Evolutionary conservation across 2,329 filamentous ascomycete genomes (phyloP).

Genomic region (Penicillium sp.): DNA sequence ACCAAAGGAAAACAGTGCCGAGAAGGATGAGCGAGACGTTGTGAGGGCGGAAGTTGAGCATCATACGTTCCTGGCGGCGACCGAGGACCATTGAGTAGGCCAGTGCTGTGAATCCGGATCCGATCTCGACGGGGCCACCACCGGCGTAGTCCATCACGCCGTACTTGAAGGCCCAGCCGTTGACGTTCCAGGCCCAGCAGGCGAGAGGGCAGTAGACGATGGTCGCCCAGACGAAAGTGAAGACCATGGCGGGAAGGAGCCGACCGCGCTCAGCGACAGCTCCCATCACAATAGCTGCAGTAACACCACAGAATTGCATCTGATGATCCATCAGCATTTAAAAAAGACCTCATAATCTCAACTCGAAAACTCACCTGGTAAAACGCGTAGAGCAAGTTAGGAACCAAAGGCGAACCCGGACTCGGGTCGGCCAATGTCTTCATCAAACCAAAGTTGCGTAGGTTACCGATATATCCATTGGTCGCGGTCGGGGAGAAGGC

Average conservation of each 20-base stretch:
- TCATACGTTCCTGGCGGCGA: conserved; percentile 97
- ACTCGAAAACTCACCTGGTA: conserved; percentile 67
- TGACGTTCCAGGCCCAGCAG: conserved; percentile 95
- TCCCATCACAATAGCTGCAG: conserved; percentile 86
- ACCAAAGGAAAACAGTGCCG: conserved; percentile 94
- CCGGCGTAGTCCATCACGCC: conserved; percentile 96
- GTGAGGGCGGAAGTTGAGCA: conserved; percentile 99
- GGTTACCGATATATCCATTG: conserved; percentile 89
- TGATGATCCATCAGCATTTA: conserved; percentile 38
- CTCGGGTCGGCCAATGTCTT: conserved; percentile 83
- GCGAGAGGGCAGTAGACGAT: conserved; percentile 96
- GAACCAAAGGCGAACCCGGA: conserved; percentile 82
- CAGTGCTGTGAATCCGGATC: conserved; percentile 86
- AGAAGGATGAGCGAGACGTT: conserved; percentile 97
- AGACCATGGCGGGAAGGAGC: conserved; percentile 90
- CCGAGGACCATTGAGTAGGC: conserved; percentile 96
- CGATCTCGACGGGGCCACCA: conserved; percentile 95
- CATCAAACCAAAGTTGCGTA: conserved; percentile 85
- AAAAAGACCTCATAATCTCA: not conserved
- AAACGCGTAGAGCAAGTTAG: conserved; percentile 88
- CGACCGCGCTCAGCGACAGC: conserved; percentile 93
- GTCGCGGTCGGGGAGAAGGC: conserved; percentile 81
- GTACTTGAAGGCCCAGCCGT: conserved; percentile 89
- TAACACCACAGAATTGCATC: conserved; percentile 98
- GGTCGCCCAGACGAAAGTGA: conserved; percentile 94